Evolutionary conservation across 2,329 filamentous ascomycete genomes (phyloP), one percentile per base, ranked within the genome.

Genomic region (Akanthomyces uredinophilus): DNA sequence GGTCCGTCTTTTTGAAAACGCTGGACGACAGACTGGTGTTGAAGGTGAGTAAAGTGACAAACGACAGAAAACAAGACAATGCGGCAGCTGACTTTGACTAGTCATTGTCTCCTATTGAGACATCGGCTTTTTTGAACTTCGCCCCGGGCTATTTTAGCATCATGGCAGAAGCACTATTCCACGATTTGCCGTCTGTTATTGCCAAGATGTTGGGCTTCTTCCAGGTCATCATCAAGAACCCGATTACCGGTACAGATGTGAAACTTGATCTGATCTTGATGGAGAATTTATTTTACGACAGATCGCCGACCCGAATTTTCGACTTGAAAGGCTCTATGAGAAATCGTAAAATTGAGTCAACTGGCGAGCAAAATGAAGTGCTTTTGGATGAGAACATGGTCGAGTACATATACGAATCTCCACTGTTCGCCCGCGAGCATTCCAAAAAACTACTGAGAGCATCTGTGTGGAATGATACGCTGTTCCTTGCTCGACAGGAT

Each of bases 191-290:
- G 0, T 96, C 92, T 1, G 95, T 96, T 47, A 99, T 99, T 70
- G 95, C 95, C 35, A 99, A 99, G 78, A 99, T 99, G 95, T 86
- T 99, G 60, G 95, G 95, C 0, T 96, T 99, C 73, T 99, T 96
- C 78, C 94, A 98, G 69, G 90, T 99, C 54, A 90, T 94, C 66
- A 96, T 99, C 77, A 97, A 96, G 78, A 98, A 98, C 68, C 91
- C 95, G 0, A 82, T 85, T 20, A 97, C 93, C 0, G 93, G 92
- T 55, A 90, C 90, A 0, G 95, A 99, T 72, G 94, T 96, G 74
- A 96, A 96, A 72, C 91, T 94, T 75, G 96, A 96, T 74, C 83
- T 99, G 59, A 81, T 99, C 5, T 83, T 99, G 20, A 99, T 98
- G 87, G 95, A 99, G 76, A 99, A 99, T 68, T 79, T 99, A 18